Base-by-base conservation (phyloP, 495 filamentous ascomycete species). In the Neurospora tetrasperma region DNA sequence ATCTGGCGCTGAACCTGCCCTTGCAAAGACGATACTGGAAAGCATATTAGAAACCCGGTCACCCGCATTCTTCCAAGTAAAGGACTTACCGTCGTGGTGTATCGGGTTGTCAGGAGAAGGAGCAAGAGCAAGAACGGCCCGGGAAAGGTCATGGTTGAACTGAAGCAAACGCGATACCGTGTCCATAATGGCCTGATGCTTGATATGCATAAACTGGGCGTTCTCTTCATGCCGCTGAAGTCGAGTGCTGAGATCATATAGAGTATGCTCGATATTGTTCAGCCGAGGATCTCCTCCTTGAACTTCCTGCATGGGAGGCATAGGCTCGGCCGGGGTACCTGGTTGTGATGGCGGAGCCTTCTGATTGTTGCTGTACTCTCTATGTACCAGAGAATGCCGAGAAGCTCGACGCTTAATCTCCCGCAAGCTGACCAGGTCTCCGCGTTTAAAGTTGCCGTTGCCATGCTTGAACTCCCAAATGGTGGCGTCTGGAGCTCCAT, bases 401-500 rank as follows among this genome's bases (percentile, higher is more conserved):
- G 96, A 98, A n/a, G 96, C 96, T 44, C 96, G 89, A 75, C 96
- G 91, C 80, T 98, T 98, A 83, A 99, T 99, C 80, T 99, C 96
- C 46, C 96, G 88, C 70, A 99, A 84, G 62, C 96, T 94, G 69
- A 93, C 89, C 59, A 99, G 84, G 81, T 99, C 96, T 66, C 96
- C 96, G 75, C 94, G 88, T 82, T 94, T 97, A 85, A 99, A 99
- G 80, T 92, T 98, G 41, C 96, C 96, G 80, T 96, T 97, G 69
- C 96, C 96, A 80, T 99, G 96, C 83, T 98, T 99, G 80, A 99
- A 99, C 80, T 99, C 96, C 96, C 96, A 99, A 20, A 99, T 85
- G 5, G 96, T 92, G 69, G 95, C 92, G 78, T 99, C 96, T 4
- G 96, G 94, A n/a, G 91, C 92, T 14, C 96, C 94, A 46, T 93